These are phyloP conservation scores for Vachellia collinsii DNA, from an alignment of 306 rosid genomes.

Conservation along the genomic window DNA sequence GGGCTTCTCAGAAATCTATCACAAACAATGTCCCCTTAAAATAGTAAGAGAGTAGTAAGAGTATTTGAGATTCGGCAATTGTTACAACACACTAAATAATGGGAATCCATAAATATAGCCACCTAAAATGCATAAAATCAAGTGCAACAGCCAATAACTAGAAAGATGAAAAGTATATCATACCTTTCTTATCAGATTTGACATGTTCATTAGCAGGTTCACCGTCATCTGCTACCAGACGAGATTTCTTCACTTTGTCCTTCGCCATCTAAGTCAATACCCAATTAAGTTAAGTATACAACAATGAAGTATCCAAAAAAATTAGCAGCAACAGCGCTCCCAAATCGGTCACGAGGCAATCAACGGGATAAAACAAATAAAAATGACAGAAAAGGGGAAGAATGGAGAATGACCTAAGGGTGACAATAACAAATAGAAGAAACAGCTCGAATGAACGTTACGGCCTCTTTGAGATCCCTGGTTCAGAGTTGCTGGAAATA, in stretches of 20 bases:
- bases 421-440: neutral
- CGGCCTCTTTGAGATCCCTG: conserved; percentile 17
- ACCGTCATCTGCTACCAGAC: conserved; percentile 29
- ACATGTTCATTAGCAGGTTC: conserved; percentile 40
- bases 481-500: conserved; percentile 14
- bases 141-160: neutral
- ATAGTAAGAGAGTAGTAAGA: conserved; percentile 4
- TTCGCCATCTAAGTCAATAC: conserved; percentile 42
- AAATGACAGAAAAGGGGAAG: neutral
- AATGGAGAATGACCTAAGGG: neutral
- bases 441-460: neutral
- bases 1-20: conserved; percentile 27
- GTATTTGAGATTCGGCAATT: conserved; percentile 3
- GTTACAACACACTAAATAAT: conserved; percentile 3
- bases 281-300: conserved; percentile 2
- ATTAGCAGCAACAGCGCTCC: conserved; percentile 13
- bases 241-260: conserved; percentile 40
- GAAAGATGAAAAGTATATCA: conserved; percentile 25
- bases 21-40: conserved; percentile 14
- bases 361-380: neutral
- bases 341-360: neutral
- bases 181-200: conserved; percentile 42
- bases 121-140: conserved; percentile 21
- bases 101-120: neutral
- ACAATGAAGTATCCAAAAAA: conserved; percentile 3